A percentile compares a stretch with the other conserved stretches of the same genome.
These are phyloP conservation scores for Colletotrichum spinosum DNA, from an alignment of 2,329 filamentous ascomycete species.

Conservation along the genomic window DNA sequence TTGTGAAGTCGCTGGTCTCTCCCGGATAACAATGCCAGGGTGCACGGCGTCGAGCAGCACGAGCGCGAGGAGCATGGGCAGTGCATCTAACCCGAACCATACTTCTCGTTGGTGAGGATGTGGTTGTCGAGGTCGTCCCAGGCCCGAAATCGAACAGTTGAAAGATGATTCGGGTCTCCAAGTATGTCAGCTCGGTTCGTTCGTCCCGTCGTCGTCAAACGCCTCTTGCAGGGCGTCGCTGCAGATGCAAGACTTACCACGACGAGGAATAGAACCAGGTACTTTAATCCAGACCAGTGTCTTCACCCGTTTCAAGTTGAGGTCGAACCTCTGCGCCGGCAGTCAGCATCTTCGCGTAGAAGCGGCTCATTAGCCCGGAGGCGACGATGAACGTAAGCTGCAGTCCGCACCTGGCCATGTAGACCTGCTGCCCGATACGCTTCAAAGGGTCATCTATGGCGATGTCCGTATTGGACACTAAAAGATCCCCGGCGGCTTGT, in stretches of 20 bases:
- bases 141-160: constrained; percentile 67
- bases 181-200: constrained; percentile 32
- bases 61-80: constrained; percentile 65
- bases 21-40: constrained; percentile 61
- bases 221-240: background rate
- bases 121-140: constrained; percentile 56
- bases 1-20: constrained; percentile 57
- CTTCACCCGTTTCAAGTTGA: constrained; percentile 45
- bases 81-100: constrained; percentile 62
- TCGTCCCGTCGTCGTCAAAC: constrained; percentile 28
- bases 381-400: constrained; percentile 52
- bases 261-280: constrained; percentile 49
- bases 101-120: constrained; percentile 62
- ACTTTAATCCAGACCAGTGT: constrained; percentile 49
- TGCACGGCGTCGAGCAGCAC: constrained; percentile 57
- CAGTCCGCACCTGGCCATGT: constrained; percentile 51
- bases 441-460: constrained; percentile 41
- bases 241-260: constrained; percentile 43
- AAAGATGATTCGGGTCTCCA: constrained; percentile 68
- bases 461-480: constrained; percentile 46
- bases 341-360: constrained; percentile 45
- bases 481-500: constrained; percentile 53
- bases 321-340: constrained; percentile 39
- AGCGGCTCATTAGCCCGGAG: constrained; percentile 50
- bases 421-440: constrained; percentile 51